These are phyloP conservation scores for Candida corydali DNA, from an alignment of 805 yeast genomes.

Conservation along the genomic window DNA sequence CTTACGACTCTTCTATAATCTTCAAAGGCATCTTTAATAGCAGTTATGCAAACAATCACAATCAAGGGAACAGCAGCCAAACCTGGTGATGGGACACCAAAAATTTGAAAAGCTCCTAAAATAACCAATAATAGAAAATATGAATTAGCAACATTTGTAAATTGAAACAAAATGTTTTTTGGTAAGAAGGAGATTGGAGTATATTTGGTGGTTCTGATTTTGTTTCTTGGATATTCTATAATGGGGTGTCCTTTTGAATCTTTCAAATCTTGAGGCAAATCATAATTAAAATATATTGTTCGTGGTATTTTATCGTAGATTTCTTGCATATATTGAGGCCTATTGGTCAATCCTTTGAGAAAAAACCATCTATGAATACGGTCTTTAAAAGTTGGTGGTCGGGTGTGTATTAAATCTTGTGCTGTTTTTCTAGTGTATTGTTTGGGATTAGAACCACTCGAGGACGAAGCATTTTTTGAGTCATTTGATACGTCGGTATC, in stretches of 20 bases:
- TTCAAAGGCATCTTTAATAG: conserved; percentile 73
- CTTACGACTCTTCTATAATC: conserved; percentile 63
- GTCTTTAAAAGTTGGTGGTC: conserved; percentile 21
- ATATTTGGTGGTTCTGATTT: conserved; percentile 60
- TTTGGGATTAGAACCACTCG: conserved; percentile 1
- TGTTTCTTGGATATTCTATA: conserved; percentile 46
- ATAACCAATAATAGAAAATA: conserved; percentile 54
- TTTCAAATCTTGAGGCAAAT: conserved; percentile 41
- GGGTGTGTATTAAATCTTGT: conserved; percentile 13
- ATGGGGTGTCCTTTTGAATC: conserved; percentile 32
- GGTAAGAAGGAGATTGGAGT: conserved; percentile 57
- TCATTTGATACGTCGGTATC: conserved; percentile 4
- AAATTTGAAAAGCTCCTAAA: conserved; percentile 58
- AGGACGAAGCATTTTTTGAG: conserved; percentile 4
- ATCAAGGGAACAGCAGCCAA: conserved; percentile 77
- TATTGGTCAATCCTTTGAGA: conserved; percentile 18
- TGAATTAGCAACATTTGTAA: conserved; percentile 56
- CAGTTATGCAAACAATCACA: conserved; percentile 72
- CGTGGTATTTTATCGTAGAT: conserved; percentile 39
- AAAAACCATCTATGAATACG: conserved; percentile 17
- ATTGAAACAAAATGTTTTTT: conserved; percentile 51
- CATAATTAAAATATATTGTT: conserved; percentile 45
- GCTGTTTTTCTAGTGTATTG: conserved; percentile 10
- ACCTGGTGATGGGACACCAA: conserved; percentile 72
- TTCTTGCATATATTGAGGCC: conserved; percentile 33